Evolutionary conservation across 441 rosid genomes (phyloP).

Genomic region (Adansonia madagascariensis): DNA sequence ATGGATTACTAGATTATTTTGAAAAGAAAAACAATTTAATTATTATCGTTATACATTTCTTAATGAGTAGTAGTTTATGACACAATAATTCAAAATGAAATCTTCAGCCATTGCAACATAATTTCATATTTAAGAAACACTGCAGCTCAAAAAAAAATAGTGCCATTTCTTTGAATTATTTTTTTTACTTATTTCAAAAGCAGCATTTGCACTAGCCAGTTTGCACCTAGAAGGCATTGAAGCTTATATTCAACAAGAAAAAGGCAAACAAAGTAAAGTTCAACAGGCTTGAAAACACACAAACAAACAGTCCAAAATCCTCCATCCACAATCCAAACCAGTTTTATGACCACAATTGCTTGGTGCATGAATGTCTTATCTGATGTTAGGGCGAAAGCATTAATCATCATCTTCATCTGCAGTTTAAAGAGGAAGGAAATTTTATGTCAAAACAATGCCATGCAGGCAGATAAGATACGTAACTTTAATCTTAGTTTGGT

Average conservation of each 20-base stretch:
- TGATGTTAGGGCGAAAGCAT: slow-evolving; percentile 3
- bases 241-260: not conserved
- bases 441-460: not conserved
- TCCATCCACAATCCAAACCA: not conserved
- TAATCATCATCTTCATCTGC: slow-evolving; percentile 21
- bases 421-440: not conserved
- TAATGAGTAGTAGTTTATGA: not conserved
- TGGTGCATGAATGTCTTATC: slow-evolving; percentile 6
- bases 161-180: slow-evolving; percentile 6
- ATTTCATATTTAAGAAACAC: not conserved
- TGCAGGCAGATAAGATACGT: not conserved
- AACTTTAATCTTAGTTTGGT: not conserved
- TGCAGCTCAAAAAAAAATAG: slow-evolving; percentile 7
- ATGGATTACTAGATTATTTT: not conserved
- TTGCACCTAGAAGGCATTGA: slow-evolving; percentile 15
- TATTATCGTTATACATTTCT: not conserved
- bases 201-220: slow-evolving; percentile 6
- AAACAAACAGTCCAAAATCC: not conserved
- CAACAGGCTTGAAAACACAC: slow-evolving; percentile 20
- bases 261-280: not conserved
- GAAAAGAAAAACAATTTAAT: not conserved
- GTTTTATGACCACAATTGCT: slow-evolving; percentile 8
- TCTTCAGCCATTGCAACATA: not conserved
- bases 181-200: slow-evolving; percentile 3
- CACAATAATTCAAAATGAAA: not conserved